These are phyloP conservation scores for Naganishia friedmannii DNA, from an alignment of 768 basidiomycete species.

Conservation along the genomic window DNA sequence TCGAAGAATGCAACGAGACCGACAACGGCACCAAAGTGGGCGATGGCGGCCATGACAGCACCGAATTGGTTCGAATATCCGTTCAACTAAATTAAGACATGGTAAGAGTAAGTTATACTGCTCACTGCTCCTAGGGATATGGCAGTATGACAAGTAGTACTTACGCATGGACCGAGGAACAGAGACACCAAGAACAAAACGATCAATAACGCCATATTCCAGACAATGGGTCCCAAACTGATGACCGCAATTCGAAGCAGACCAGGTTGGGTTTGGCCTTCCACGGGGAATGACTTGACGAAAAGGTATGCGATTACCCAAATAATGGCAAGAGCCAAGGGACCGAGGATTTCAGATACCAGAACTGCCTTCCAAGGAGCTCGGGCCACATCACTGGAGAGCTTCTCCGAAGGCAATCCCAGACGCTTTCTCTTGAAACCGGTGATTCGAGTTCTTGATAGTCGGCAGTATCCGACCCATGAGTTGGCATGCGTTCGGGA, in stretches of 20 bases:
- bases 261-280: conserved; percentile 68
- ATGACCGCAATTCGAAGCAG: conserved; percentile 91
- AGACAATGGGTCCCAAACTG: conserved; percentile 89
- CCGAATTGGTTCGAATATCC: conserved; percentile 79
- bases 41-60: conserved; percentile 83
- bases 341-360: conserved; percentile 81
- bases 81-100: conserved; percentile 39
- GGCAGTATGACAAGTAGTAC: conserved; percentile 3
- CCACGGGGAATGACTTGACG: conserved; percentile 53
- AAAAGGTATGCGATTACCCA: conserved; percentile 83
- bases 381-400: conserved; percentile 90
- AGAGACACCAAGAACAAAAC: conserved; percentile 84
- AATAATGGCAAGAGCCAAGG: conserved; percentile 75
- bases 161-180: conserved; percentile 81
- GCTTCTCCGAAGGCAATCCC: conserved; percentile 93
- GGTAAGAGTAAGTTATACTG: not conserved
- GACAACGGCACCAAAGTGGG: conserved; percentile 74
- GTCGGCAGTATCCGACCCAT: conserved; percentile 98
- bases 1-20: conserved; percentile 89
- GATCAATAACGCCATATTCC: conserved; percentile 84
- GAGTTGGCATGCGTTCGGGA: conserved; percentile 95
- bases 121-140: too few relatives aligned
- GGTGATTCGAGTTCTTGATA: conserved; percentile 96
- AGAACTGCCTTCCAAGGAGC: conserved; percentile 88
- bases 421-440: conserved; percentile 99